Conservation (phyloP, 2,329 filamentous ascomycete genomes). For the Cyphellophora europaea region DNA sequence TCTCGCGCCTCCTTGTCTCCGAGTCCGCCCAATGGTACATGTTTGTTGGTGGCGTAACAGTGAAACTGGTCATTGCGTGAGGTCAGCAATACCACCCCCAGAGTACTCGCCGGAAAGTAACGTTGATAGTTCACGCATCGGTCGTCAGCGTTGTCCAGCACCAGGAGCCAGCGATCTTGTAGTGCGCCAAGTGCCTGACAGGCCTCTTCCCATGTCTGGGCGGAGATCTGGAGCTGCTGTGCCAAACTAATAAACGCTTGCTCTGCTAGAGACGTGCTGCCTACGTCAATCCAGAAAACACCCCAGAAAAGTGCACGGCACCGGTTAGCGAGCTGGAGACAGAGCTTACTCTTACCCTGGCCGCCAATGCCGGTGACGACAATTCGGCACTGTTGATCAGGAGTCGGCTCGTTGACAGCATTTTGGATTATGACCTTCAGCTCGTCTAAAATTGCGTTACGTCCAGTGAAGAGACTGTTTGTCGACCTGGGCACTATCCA, state of each 20-base stretch:
- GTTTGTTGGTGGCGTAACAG: conserved; percentile 9
- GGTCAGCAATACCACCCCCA: conserved; percentile 11
- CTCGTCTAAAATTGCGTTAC: conserved; percentile 14
- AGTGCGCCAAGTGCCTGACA: conserved; percentile 8
- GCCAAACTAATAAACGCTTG: conserved; percentile 20
- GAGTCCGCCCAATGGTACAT: conserved; percentile 6
- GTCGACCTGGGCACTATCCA: conserved; percentile 15
- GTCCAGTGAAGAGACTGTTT: conserved; percentile 19
- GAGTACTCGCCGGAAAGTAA: conserved; percentile 9
- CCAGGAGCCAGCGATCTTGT: conserved; percentile 10
- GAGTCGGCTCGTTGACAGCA: conserved; percentile 2
- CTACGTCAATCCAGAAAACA: conserved; percentile 24
- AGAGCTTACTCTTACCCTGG: conserved; percentile 25
- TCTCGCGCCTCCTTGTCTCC: conserved; percentile 5
- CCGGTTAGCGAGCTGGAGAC: conserved; percentile 19
- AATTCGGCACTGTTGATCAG: conserved; percentile 15
- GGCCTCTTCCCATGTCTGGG: conserved; percentile 13
- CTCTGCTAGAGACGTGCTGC: conserved; percentile 16
- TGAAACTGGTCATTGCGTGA: conserved; percentile 13
- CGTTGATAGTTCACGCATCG: conserved; percentile 10
- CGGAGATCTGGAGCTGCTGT: conserved; percentile 10
- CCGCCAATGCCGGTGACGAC: conserved; percentile 23
- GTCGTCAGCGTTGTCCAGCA: conserved; percentile 16
- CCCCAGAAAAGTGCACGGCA: conserved; percentile 23
- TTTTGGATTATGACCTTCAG: conserved; percentile 7